Percentiles rank a stretch among this genome's conserved stretches.
phyloP scores from a whole-genome alignment of 495 filamentous ascomycete species.

The Apiosordaria backusii region DNA sequence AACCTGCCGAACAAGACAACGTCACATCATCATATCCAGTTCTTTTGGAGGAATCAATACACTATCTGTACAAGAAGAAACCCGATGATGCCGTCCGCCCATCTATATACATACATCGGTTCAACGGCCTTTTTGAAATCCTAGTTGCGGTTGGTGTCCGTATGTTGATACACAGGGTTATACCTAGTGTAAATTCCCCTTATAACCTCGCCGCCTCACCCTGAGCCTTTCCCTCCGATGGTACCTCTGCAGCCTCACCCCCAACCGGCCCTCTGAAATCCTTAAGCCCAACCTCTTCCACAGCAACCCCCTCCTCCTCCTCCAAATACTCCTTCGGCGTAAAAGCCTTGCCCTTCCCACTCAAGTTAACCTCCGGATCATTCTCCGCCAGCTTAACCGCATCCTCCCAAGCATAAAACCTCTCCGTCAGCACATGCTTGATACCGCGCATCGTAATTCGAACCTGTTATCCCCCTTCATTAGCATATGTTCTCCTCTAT shows the following conservation, averaged over 20 bases:
- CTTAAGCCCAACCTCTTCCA: slow-evolving; percentile 12
- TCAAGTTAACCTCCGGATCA: slow-evolving; percentile 63
- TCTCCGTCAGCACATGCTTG: slow-evolving; percentile 79
- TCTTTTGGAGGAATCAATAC: slow-evolving; percentile 14
- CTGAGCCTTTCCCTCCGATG: slow-evolving; percentile 8
- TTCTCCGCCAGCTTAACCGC: slow-evolving; percentile 65
- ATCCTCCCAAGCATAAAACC: slow-evolving; percentile 87
- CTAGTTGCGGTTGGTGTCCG: neutral
- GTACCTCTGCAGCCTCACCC: neutral
- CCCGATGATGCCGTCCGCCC: neutral
- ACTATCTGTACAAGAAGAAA: slow-evolving; percentile 28
- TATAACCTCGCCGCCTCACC: slow-evolving; percentile 25
- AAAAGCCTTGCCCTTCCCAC: slow-evolving; percentile 47
- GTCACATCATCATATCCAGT: neutral
- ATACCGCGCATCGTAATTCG: slow-evolving; percentile 69
- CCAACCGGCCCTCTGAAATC: neutral
- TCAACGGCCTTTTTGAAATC: neutral
- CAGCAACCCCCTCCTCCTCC: slow-evolving; percentile 20
- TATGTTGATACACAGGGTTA: neutral
- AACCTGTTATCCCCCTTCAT: slow-evolving; percentile 54
- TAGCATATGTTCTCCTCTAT: neutral
- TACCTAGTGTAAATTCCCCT: neutral
- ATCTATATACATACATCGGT: neutral
- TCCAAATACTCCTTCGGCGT: slow-evolving; percentile 41
- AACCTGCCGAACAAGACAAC: neutral